phyloP scores from a whole-genome alignment of 345 rosid species.

The sweet orange (Citrus sinensis) region DVS_A1.0 CM039168.1:21998001-21998500 shows the following conservation, averaged over 20 bases:
- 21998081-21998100: slow-evolving; percentile 19
- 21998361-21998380: background rate
- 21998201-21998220: no score
- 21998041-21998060: no score
- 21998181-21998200: no score
- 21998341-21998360: background rate
- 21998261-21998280: background rate
- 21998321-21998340: background rate
- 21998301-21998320: background rate
- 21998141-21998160: no score
- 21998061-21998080: slow-evolving; percentile 10
- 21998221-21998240: no score
- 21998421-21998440: slow-evolving; percentile 85
- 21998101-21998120: background rate
- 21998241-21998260: no score
- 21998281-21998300: background rate
- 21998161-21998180: no score
- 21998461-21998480: background rate
- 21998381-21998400: slow-evolving; percentile 23
- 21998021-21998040: background rate
- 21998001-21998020: background rate
- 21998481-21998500: no score
- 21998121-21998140: no score
- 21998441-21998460: slow-evolving; percentile 55
- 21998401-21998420: slow-evolving; percentile 81